Base-by-base conservation (phyloP, 768 basidiomycete species). In the Podaxis sp. region DNA sequence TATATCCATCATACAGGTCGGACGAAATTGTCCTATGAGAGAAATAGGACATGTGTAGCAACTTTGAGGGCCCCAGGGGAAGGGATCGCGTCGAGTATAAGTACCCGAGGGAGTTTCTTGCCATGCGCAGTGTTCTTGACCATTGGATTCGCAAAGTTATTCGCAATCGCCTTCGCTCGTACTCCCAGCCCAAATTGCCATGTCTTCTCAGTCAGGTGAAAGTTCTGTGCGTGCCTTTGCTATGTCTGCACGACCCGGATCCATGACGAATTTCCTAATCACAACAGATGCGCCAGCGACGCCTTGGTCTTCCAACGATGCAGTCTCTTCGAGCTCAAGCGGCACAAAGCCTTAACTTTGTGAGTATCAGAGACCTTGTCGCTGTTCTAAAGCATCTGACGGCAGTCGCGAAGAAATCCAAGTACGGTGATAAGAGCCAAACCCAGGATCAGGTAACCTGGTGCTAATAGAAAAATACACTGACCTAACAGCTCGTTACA, bases 21-120 rank as follows among this genome's bases (percentile, higher is more conserved):
- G 61, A 46, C 53, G 53, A 62, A 62, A 55, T 22, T 9, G 2
- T 38, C 52, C 42, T 62, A 53, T 55, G 61, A 62, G 53, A 54
- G 61, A 54, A 55, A 55, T 22, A 15, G 33, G 52, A 61, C 51
- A 42, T 30, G 60, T n/a, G 60, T 44, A 42, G 61, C 2, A 19
- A 11, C 40, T 28, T 55, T 46, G 61, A 17, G 36, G 12, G 54
- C 22, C 2, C 54, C 30, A 36, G 53, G 28, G 15, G 19, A 62
- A 6, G 30, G 13, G 38, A 48, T 55, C 24, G 28, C 28, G 12
- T 53, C 42, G 42, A 55, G 42, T 55, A 62, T 55, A 62, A 62
- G 53, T 48, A 62, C 42, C 30, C 30, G 30, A 56, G 53, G 53
- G 33, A 55, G 53, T 55, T 48, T 55, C 44, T 55, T 62, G 36